Evolutionary conservation across 352 stramenopile species (phyloP), one percentile per base, ranked within the genome.

Genomic region (Aphanomyces astaci): DNA sequence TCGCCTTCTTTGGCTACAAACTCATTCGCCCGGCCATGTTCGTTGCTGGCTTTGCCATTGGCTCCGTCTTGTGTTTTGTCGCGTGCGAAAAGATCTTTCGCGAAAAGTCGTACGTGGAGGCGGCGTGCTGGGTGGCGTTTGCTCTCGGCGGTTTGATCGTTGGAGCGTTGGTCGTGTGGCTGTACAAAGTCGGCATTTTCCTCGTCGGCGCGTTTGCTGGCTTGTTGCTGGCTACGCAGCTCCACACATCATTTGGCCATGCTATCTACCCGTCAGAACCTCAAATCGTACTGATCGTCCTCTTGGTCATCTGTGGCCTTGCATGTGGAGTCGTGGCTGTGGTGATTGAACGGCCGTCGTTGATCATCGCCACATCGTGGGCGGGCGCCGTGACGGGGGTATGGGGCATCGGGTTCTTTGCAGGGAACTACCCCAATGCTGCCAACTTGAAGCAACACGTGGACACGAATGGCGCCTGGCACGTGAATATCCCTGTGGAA

Each of bases 361-460:
- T 86, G 24, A 77, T 89, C 24, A 63, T 77, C 0, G 78, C 81
- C 17, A 88, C 82, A 4, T 80, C 75, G 32, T 80, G 81, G 57
- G 75, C 88, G 27, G 82, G 82, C 9, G 71, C 77, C 39, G 78
- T 80, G 9, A 66, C 78, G 17, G 74, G 74, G 19, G 73, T 84
- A 24, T 86, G 77, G 78, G 80, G 82, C 40, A 66, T 90, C 24
- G 82, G 80, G 2, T 90, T 84, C 66, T 89, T 90, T 27, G 54
- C 54, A 19, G 54, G 54, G 19, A 28, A 28, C 19, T 63, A 63
- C 54, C 54, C 54, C 3, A 63, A 63, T 30, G 13, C 54, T 48
- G 54, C 19, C 15, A 32, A 45, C 54, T 27, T 63, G 15, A n/a
- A 46, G 43, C 17, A 45, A n/a, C 76, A 84, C 66, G 75, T 72